Evolutionary conservation across 2,329 filamentous ascomycete species (phyloP).

Genomic region (Aspergillus sp.): DNA sequence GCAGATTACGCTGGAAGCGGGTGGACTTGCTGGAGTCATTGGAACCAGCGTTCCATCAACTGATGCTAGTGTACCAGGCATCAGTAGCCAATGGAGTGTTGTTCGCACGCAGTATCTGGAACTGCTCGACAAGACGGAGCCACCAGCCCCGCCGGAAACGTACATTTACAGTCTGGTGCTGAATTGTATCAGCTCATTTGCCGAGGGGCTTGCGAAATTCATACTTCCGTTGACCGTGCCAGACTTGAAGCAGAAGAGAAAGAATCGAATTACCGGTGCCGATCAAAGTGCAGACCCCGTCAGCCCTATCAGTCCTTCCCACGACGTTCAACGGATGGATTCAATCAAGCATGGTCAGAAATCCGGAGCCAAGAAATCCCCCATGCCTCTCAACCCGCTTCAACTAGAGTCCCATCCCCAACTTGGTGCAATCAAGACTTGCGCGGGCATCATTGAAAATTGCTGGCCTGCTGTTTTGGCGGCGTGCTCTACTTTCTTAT

Average conservation of each 20-base stretch:
- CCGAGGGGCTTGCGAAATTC: conserved; percentile 89
- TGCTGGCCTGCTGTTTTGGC: conserved; percentile 97
- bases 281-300: conserved; percentile 37
- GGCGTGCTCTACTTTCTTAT: conserved; percentile 92
- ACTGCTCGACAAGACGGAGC: conserved; percentile 86
- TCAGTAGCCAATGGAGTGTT: conserved; percentile 89
- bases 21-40: conserved; percentile 84
- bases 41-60: conserved; percentile 67
- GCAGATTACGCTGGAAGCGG: conserved; percentile 85
- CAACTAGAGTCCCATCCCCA: conserved; percentile 71
- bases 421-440: conserved; percentile 69
- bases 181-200: conserved; percentile 84
- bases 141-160: conserved; percentile 81
- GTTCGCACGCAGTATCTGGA: conserved; percentile 87
- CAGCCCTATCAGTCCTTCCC: conserved; percentile 23
- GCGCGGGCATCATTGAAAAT: conserved; percentile 78
- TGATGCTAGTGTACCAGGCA: conserved; percentile 67
- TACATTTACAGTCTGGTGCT: conserved; percentile 90
- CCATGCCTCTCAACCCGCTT: conserved; percentile 76
- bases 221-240: conserved; percentile 88
- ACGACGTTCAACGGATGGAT: conserved; percentile 33
- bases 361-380: conserved; percentile 25
- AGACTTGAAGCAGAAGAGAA: conserved; percentile 59
- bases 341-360: conserved; percentile 23
- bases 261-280: conserved; percentile 35